Evolutionary conservation across 106 monocot genomes (phyloP).

Genomic region (Triglochin maritima): DNA sequence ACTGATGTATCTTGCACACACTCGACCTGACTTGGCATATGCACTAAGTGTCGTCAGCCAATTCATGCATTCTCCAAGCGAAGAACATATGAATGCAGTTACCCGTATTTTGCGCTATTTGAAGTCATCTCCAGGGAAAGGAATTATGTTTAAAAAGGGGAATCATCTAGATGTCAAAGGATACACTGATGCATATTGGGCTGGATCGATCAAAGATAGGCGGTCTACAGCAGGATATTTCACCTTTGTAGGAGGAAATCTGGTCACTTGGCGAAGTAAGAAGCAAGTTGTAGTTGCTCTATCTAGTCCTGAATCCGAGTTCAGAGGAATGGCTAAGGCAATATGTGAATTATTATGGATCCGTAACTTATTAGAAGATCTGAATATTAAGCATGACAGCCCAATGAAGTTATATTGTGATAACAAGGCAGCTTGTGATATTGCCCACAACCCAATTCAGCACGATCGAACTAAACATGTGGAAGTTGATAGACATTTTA

Average conservation of each 20-base stretch:
- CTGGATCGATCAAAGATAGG: neutral
- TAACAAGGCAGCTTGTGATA: no score
- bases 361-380: no score
- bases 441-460: no score
- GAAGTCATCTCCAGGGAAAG: slow-evolving; percentile 5
- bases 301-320: no score
- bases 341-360: no score
- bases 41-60: neutral
- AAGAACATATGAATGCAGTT: no score
- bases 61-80: no score
- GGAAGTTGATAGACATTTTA: no score
- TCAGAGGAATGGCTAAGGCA: no score
- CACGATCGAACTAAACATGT: no score
- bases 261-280: neutral
- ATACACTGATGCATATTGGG: slow-evolving; percentile 7
- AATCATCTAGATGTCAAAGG: neutral
- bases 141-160: slow-evolving; percentile 3
- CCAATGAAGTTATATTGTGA: no score
- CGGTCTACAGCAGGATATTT: slow-evolving; percentile 3
- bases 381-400: no score
- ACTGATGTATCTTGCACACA: slow-evolving; percentile 7
- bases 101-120: neutral
- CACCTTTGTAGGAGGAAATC: slow-evolving; percentile 10
- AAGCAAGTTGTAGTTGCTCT: neutral
- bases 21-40: neutral